Base-by-base conservation (phyloP, 305 asterid species). In the Petunia hybrid region DNA sequence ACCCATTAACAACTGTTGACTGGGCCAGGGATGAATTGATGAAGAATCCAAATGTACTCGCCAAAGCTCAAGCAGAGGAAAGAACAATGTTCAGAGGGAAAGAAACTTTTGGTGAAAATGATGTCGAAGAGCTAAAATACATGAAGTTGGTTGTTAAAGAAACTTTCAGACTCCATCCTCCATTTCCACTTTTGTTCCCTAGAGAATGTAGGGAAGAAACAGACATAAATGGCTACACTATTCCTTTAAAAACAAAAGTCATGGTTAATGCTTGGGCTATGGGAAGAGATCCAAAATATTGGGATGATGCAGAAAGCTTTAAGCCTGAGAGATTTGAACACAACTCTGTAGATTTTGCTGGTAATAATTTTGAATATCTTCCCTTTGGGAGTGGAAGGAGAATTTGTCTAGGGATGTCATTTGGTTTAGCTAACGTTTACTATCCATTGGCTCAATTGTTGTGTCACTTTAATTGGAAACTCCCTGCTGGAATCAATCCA, bases 351-450 rank as follows among this genome's bases (percentile, higher is more conserved):
- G 89, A 89, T 70, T 88, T 86, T 48, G 74, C 8, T 38, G 94
- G 94, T 63, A 87, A 84, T 2, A 68, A 85, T 45, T 89, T 88
- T 38, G 91, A 87, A 83, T 89, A 77, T 67, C 60, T 89, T 9
- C 94, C 92, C 0, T 90, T 88, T 75, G 92, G 94, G 82, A 86
- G 92, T 80, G 94, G 92, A 0, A 86, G 92, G 56, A 82, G 92
- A 75, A 83, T 90, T 1, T 90, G 94, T 51, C 92, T 90, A 0
- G 90, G 92, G 13, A 85, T 87, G 87, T 88, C 82, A 9, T 39
- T 90, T 5, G 92, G 91, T 79, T 84, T 89, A 2, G 84, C 86
- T 61, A 78, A 76, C 1, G 0, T 74, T 4, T 77, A 73, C 36
- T 3, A 48, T 2, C 56, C 80, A 6, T 31, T 83, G 13, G 81